Base-by-base conservation (phyloP, 208 protist genomes). In the Tritrichomonas musculus region DNA sequence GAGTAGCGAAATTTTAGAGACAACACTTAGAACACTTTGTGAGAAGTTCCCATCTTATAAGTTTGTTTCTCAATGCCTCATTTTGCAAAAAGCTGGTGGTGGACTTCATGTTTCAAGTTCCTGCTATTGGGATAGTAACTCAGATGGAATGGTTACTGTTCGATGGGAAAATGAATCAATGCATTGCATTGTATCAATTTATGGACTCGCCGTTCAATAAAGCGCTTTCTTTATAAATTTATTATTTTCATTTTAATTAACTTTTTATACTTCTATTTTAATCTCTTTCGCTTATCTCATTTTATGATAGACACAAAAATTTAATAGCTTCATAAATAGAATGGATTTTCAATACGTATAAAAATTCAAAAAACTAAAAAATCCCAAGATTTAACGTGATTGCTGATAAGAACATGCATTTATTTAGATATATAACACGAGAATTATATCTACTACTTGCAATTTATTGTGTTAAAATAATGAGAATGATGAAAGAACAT, bases 161-260 rank as follows among this genome's bases (percentile, higher is more conserved):
- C 73, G 73, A 20, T 82, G 73, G 73, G 73, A 82, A 44, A 82
- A 82, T 36, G 73, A 82, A 30, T 82, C 73, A 49, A 82, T 82
- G 73, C 73, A 82, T 41, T 82, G 73, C 41, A 82, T 82, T 50
- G 73, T 82, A 47, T 82, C 73, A 11, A 82, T 82, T 30, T 82
- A 82, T 82, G 73, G 73, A 50, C 73, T 82, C 30, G 73, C 73
- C n/a, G 73, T 82, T 82, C 73, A 82, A 36, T 82, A 82, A 82
- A 72, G 33, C 33, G 64, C 22, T n/a, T 72, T 36, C 22, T 72
- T 72, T 72, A 3, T 72, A 17, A 72, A 36, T 72, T 9, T 64
- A 64, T 25, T 64, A 25, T 22, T 64, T 9, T 64, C 9, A 25
- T 64, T 64, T 64, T 64, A 64, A 25, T 25, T 64, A 25, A 9